phyloP scores from a whole-genome alignment of 352 stramenopile genomes.

The Phytopythium montanum region DNA sequence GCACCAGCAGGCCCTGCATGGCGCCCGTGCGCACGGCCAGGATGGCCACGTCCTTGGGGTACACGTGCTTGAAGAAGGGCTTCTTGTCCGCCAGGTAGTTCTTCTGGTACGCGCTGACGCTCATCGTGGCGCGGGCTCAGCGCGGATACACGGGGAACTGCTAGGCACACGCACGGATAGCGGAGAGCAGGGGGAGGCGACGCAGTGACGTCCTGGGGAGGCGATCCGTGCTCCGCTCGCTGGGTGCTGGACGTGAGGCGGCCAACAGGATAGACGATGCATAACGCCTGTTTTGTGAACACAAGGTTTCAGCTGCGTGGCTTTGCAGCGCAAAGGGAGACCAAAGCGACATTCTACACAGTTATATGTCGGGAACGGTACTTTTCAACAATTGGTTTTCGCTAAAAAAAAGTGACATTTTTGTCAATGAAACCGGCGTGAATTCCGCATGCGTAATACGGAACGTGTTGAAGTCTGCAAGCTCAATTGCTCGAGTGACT shows the following conservation, averaged over 20 bases:
- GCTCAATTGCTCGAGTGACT: background rate
- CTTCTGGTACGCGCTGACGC: conserved; percentile 51
- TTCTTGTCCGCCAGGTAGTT: conserved; percentile 85
- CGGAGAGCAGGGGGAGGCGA: background rate
- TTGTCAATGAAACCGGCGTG: too few species aligned
- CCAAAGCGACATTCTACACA: background rate
- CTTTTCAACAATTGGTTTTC: too few species aligned
- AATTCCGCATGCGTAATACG: conserved; percentile 6
- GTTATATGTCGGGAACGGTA: background rate
- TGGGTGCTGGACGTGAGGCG: background rate
- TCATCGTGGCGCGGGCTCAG: conserved; percentile 28
- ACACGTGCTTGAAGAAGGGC: conserved; percentile 82
- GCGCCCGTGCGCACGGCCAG: conserved; percentile 52
- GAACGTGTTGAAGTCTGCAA: conserved; percentile 3
- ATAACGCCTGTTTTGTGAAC: background rate
- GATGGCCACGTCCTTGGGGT: conserved; percentile 62
- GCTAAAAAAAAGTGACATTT: too few species aligned
- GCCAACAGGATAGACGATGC: background rate
- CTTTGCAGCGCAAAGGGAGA: background rate
- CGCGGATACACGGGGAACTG: background rate
- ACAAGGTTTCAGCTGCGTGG: background rate
- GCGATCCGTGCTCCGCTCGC: background rate
- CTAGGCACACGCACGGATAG: background rate
- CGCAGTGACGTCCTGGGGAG: background rate
- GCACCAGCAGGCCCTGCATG: conserved; percentile 69